Evolutionary conservation across 495 filamentous ascomycete genomes (phyloP), one percentile per base, ranked within the genome.

Genomic region (Podospora conica): DNA sequence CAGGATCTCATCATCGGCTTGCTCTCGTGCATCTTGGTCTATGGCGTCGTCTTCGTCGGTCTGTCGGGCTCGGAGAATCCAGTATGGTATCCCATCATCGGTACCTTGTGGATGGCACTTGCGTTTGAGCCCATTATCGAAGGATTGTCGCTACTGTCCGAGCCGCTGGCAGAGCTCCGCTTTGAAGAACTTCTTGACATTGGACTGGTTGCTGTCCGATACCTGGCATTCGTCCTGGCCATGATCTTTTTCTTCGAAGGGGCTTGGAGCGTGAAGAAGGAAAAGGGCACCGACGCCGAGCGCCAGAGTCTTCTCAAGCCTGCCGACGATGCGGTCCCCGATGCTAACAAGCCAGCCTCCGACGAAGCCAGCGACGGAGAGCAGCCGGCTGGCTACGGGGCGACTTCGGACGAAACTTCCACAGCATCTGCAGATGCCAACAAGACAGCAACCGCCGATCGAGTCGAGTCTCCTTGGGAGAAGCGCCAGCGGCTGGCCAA

Each of bases 51-150:
- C 63, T 77, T 84, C 66, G 77, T 82, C 23, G 78, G 78, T 9
- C 75, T 89, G 7, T 74, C 76, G 23, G 82, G 83, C 55, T 74
- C 76, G 18, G 61, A 74, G 56, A 78, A 79, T 56, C 77, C 80
- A 10, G 83, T 87, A 20, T 88, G 87, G 87, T 85, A 88, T 65
- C 84, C 86, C 0, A 87, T 84, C 66, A 82, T 79, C 40, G 85
- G 84, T 11, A 80, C 83, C 7, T 85, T 87, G 78, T 68, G 82
- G 23, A 65, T 88, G 23, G 81, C 79, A 18, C 71, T 87, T 7
- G 59, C 80, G 12, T 79, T 82, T 7, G 87, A 89, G 72, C 70
- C 78, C 0, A 70, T 75, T 40, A 70, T 86, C 27, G 73, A 78
- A 33, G 67, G 63, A 21, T 40, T 84, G 53, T 65, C 75, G 11